Base-by-base conservation (phyloP, 495 filamentous ascomycete species). In the Umbilicaria muhlenbergii region DNA sequence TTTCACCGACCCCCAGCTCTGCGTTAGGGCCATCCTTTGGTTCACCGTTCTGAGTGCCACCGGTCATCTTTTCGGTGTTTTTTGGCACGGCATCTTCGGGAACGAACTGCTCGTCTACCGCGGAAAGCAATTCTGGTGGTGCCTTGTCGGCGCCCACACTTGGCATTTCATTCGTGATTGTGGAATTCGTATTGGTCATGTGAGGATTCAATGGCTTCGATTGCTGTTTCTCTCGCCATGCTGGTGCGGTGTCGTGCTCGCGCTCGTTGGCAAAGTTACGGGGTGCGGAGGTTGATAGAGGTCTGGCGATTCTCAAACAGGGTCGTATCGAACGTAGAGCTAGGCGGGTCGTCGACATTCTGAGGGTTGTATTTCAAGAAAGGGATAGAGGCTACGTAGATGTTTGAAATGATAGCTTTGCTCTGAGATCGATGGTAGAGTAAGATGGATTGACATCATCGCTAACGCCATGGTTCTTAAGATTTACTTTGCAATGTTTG, bases 1-100 rank as follows among this genome's bases (percentile, higher is more conserved):
- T 78, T 67, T 95, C 88, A 45, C 91, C 91, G 45, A 96, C 87
- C 3, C 65, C 82, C 39, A 96, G 71, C 45, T 95, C 91, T n/a
- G 67, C 60, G 46, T 66, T 62, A 44, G 66, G 64, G 41, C 69
- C 71, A 6, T 55, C 48, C 1, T 69, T 65, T 4, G 57, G 63
- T 12, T 44, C 52, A n/a, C 51, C 49, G 37, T 67, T 55, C 54
- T 78, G 75, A 4, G 69, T 68, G 18, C 71, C 74, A 11, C 76
- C 77, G 0, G 73, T 80, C 66, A 76, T 77, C 40, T 72, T 65
- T 53, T 79, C 75, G n/a, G 72, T 65, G 45, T 64, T 69, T 47
- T 71, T 73, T 8, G 74, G 71, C 37, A 73, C 68, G 0, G 73
- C 67, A 52, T 81, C 76, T 42, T 68, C 70, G 2, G 77, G 75